Evolutionary conservation across 176 grass and related monocot species (phyloP).

Genomic region (Eragrostis nindensis): DNA sequence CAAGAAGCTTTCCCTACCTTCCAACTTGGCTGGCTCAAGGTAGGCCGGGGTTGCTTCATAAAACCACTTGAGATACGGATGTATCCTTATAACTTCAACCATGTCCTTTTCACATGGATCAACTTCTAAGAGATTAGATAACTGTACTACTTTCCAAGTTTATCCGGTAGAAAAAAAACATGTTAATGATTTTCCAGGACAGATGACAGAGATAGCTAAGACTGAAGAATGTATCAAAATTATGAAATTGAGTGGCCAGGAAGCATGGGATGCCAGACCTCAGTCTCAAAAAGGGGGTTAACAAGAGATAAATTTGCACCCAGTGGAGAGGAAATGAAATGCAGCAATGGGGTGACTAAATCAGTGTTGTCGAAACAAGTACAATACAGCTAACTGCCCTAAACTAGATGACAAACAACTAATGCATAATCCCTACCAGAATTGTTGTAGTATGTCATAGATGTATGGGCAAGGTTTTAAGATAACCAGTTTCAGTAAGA

Average conservation of each 20-base stretch:
- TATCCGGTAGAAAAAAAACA: slow-evolving; percentile 19
- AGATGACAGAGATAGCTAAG: background rate
- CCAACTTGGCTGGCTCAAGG: slow-evolving; percentile 42
- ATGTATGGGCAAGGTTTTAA: background rate
- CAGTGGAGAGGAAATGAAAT: slow-evolving; percentile 5
- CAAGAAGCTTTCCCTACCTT: slow-evolving; percentile 44
- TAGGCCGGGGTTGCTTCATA: slow-evolving; percentile 31
- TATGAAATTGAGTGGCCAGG: background rate
- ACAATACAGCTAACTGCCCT: slow-evolving; percentile 19
- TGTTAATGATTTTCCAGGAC: background rate
- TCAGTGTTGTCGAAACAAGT: slow-evolving; percentile 31
- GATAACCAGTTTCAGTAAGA: slow-evolving; percentile 23
- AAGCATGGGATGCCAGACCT: slow-evolving; percentile 28
- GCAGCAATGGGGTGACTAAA: slow-evolving; percentile 12
- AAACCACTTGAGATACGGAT: slow-evolving; percentile 10
- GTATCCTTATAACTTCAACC: slow-evolving; percentile 7
- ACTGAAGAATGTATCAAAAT: slow-evolving; percentile 23
- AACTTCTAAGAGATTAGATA: slow-evolving; percentile 3
- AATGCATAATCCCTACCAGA: background rate
- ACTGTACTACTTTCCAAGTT: slow-evolving; percentile 17
- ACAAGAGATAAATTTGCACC: slow-evolving; percentile 1
- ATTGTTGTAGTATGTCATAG: slow-evolving; percentile 4
- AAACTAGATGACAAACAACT: slow-evolving; percentile 25
- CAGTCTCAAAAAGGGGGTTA: no score
- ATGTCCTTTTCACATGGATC: slow-evolving; percentile 37